Percentiles rank a stretch among this genome's conserved stretches.
These are phyloP conservation scores for Kodamaea kakaduensis DNA, from an alignment of 805 yeast species.

Conservation along the genomic window DNA sequence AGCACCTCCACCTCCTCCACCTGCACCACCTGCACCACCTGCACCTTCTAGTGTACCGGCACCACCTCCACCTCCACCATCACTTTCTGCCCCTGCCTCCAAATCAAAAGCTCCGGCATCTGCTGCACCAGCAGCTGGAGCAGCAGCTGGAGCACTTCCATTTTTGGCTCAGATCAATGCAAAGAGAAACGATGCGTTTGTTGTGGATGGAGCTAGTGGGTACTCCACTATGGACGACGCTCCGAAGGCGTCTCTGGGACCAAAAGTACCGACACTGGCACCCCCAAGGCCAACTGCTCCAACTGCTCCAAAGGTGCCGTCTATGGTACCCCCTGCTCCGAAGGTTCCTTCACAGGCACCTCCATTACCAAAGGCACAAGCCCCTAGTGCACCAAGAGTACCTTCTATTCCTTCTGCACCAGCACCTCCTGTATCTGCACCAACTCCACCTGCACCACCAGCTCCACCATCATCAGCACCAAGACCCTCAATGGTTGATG, in stretches of 20 bases:
- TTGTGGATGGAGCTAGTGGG: constrained; percentile 32
- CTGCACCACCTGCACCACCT: constrained; percentile 13
- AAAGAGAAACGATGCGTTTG: constrained; percentile 44
- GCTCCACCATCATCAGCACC: constrained; percentile 16
- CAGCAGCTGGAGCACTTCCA: constrained; percentile 39
- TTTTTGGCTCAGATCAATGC: constrained; percentile 49
- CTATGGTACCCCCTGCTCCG: constrained; percentile 12
- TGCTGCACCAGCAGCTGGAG: constrained; percentile 16
- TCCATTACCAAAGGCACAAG: constrained; percentile 16
- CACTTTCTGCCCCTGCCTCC: constrained; percentile 11
- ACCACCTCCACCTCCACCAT: constrained; percentile 17
- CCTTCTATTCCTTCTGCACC: constrained; percentile 18
- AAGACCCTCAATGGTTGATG: not conserved
- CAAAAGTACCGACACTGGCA: constrained; percentile 11
- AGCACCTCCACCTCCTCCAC: constrained; percentile 5
- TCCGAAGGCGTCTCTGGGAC: constrained; percentile 12
- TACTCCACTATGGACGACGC: constrained; percentile 2
- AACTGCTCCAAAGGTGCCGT: constrained; percentile 11
- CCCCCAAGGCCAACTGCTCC: constrained; percentile 12
- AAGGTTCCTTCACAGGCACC: constrained; percentile 11
- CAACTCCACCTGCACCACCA: constrained; percentile 8
- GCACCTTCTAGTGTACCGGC: constrained; percentile 18
- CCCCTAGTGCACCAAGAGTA: constrained; percentile 21
- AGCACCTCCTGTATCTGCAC: constrained; percentile 16
- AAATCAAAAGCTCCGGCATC: constrained; percentile 12